Base-by-base conservation (phyloP, 2,329 filamentous ascomycete genomes). In the Fusarium continuum region DNA sequence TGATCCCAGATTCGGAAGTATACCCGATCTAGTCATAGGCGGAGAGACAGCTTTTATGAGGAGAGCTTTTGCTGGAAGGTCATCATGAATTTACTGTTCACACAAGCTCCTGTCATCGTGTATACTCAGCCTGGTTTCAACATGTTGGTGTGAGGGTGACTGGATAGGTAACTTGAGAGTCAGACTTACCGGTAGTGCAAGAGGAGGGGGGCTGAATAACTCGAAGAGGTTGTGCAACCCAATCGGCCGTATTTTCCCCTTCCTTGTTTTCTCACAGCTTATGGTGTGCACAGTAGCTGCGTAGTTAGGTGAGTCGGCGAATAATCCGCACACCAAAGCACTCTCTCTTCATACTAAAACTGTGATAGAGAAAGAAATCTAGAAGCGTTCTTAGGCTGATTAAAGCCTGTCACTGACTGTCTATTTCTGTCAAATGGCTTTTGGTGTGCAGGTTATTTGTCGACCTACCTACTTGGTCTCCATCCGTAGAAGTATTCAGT, bases 11-110 rank as follows among this genome's bases (percentile, higher is more conserved):
- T 31, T 46, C 25, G 25, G 11, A 38, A 40, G 38, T 11, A 26
- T 41, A 38, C 45, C 64, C 50, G 62, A 67, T 68, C 56, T 54
- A 55, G 43, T 47, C 34, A 36, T 19, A 40, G 39, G 41, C 8
- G 29, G 26, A 32, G 23, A 40, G n/a, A 31, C 14, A 34, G 36
- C 20, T 23, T 16, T 17, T 10, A 20, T 7, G 32, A 35, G 34
- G 35, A 7, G 31, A 23, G 14, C n/a, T 20, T 19, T 20, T 31
- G 13, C 55, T 29, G 34, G 17, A 52, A 11, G 29, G 25, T 23
- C 11, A 31, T 47, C n/a, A 16, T 47, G 35, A 9, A 16, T 36
- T 28, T 34, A 16, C 41, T 46, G 20, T 36, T 39, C 39, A 52
- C 52, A 48, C 35, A 49, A 41, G 39, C 40, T 51, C 47, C 60